Conservation (phyloP, 1,284 basidiomycete genomes). For the Puccinia polysora region DNA sequence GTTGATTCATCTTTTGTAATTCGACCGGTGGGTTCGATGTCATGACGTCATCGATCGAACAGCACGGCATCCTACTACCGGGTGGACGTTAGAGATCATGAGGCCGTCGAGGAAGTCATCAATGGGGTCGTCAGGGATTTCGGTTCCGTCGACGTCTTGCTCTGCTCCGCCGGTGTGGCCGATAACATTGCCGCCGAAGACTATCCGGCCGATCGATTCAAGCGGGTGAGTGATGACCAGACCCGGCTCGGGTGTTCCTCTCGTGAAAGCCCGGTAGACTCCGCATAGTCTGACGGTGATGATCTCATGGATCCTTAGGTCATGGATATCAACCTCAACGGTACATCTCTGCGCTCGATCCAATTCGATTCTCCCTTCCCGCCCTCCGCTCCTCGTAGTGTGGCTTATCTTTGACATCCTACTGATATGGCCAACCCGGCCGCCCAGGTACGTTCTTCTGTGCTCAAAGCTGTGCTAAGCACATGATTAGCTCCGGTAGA, state of each 20-base stretch:
- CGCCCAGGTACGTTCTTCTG: slow-evolving; percentile 38
- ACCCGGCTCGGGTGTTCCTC: too few species aligned
- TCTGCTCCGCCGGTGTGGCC: slow-evolving; percentile 44
- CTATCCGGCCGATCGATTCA: slow-evolving; percentile 44
- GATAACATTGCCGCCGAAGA: slow-evolving; percentile 45
- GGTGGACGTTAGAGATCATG: slow-evolving; percentile 39
- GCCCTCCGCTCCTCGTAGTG: too few species aligned
- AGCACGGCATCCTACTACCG: slow-evolving; percentile 43
- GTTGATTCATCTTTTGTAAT: neutral
- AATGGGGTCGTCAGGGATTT: slow-evolving; percentile 41
- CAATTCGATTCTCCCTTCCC: neutral
- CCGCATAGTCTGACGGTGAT: too few species aligned
- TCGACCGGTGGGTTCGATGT: neutral
- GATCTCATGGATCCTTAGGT: slow-evolving; percentile 19
- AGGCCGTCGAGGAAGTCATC: slow-evolving; percentile 41
- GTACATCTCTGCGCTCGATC: neutral
- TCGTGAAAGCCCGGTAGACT: too few species aligned
- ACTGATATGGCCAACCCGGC: too few species aligned
- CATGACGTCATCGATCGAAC: too few species aligned
- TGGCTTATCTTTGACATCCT: too few species aligned
- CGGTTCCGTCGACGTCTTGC: slow-evolving; percentile 34
- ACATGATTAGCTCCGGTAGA: slow-evolving; percentile 40
- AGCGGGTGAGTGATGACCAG: slow-evolving; percentile 25
- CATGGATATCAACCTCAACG: slow-evolving; percentile 40
- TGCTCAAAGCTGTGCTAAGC: slow-evolving; percentile 42